A percentile compares a stretch with the other conserved stretches of the same genome.
Evolutionary conservation across 176 grass and related monocot genomes (phyloP).

Genomic region (Avena atlantica): DNA sequence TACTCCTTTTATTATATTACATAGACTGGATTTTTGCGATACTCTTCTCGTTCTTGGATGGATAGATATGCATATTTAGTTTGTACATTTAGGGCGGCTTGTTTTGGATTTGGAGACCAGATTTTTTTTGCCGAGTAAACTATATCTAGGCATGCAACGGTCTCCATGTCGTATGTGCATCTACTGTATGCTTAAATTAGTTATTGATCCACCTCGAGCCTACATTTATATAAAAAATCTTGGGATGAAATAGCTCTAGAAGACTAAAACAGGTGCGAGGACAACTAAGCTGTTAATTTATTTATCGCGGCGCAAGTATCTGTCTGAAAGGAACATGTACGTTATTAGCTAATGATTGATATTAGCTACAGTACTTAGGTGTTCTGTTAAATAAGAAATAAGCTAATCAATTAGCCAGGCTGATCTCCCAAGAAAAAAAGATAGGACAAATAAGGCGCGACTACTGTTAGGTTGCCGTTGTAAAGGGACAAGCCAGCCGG

Average conservation of each 20-base stretch:
- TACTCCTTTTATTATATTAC: neutral
- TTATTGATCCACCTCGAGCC: conserved; percentile 25
- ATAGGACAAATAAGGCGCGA: no score
- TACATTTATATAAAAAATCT: neutral
- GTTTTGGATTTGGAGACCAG: neutral
- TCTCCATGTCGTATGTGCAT: neutral
- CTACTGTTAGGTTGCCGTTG: no score
- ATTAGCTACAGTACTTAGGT: no score
- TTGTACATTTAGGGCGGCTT: neutral
- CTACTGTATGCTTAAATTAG: neutral
- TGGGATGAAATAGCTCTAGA: neutral
- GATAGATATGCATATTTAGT: no score
- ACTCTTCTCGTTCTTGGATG: neutral
- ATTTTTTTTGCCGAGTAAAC: neutral
- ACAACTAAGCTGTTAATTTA: neutral
- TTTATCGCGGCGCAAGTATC: neutral
- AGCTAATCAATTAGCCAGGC: no score
- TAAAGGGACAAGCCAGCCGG: no score
- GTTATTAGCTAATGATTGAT: neutral
- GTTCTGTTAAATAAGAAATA: no score
- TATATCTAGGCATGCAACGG: conserved; percentile 15
- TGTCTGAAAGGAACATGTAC: neutral
- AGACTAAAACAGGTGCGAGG: neutral
- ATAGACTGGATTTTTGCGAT: neutral
- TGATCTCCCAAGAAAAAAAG: no score